Evolutionary conservation across 352 stramenopile genomes (phyloP).

Genomic region (Phytophthora ramorum): DNA sequence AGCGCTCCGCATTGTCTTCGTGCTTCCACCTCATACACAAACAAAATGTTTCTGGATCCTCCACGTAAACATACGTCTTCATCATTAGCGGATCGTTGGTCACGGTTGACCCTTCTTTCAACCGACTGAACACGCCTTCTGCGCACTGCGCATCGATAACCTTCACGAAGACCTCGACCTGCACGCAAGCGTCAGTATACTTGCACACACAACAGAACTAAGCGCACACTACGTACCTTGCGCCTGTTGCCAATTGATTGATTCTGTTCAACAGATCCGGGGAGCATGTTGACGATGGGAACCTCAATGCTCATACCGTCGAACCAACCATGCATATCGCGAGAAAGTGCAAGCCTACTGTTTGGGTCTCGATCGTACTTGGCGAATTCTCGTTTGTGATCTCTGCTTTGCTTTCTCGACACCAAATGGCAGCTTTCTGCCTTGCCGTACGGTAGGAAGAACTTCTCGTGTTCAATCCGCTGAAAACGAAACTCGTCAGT

Average conservation of each 20-base stretch:
- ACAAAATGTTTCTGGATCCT: no score
- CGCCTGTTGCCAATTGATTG: slow-evolving; percentile 6
- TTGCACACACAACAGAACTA: slow-evolving; percentile 7
- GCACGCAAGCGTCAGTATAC: slow-evolving; percentile 8
- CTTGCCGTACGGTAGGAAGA: no score
- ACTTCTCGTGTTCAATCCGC: no score
- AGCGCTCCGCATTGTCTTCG: slow-evolving; percentile 5
- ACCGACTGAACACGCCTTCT: slow-evolving; percentile 18
- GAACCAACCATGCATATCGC: no score
- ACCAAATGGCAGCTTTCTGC: no score
- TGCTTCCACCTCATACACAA: no score
- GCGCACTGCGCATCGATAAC: slow-evolving; percentile 13
- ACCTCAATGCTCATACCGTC: slow-evolving; percentile 11
- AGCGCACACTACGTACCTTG: slow-evolving; percentile 12
- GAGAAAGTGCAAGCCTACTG: no score
- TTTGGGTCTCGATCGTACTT: no score
- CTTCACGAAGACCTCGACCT: slow-evolving; percentile 24
- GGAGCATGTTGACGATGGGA: slow-evolving; percentile 21
- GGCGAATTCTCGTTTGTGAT: no score
- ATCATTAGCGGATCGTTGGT: slow-evolving; percentile 19
- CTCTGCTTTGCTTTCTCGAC: no score
- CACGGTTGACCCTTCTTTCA: slow-evolving; percentile 22
- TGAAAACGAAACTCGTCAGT: no score
- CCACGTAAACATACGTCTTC: slow-evolving; percentile 19
- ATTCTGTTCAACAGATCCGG: slow-evolving; percentile 16